phyloP scores from a whole-genome alignment of 2,329 filamentous ascomycete species.

The Talaromyces funiculosus region DNA sequence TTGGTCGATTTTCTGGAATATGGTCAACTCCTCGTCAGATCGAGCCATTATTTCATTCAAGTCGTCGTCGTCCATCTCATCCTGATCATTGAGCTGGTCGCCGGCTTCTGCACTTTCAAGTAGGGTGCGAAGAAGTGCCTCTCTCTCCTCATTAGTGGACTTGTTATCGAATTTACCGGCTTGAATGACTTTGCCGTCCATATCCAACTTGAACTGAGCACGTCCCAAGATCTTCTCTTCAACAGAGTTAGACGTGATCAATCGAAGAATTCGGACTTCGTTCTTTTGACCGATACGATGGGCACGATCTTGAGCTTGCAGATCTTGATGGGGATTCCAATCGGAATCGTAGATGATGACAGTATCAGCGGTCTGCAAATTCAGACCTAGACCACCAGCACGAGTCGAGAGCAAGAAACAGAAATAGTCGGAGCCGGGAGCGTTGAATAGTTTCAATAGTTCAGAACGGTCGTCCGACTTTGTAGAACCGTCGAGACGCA shows the following conservation, averaged over 20 bases:
- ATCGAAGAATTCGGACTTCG: constrained; percentile 88
- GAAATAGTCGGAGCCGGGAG: constrained; percentile 84
- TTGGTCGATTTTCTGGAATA: constrained; percentile 80
- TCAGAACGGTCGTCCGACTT: constrained; percentile 97
- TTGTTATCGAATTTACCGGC: constrained; percentile 99
- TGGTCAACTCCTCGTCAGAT: constrained; percentile 66
- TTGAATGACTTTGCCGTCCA: constrained; percentile 99
- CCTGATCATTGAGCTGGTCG: constrained; percentile 72
- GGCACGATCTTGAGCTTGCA: constrained; percentile 98
- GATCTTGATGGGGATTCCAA: constrained; percentile 99
- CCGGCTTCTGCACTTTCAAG: constrained; percentile 71
- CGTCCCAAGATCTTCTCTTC: constrained; percentile 98
- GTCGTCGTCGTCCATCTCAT: constrained; percentile 98
- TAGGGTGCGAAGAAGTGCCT: constrained; percentile 90
- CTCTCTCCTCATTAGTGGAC: constrained; percentile 95
- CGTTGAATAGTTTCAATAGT: constrained; percentile 82
- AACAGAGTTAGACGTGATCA: constrained; percentile 95
- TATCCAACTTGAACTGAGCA: constrained; percentile 95
- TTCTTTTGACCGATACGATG: constrained; percentile 99
- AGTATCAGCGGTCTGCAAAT: constrained; percentile 94
- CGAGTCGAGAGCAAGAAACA: constrained; percentile 98
- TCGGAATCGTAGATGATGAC: constrained; percentile 99
- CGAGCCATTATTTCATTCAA: constrained; percentile 91
- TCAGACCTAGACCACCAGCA: constrained; percentile 94
- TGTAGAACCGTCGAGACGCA: constrained; percentile 92